phyloP scores from a whole-genome alignment of 371 early-diverging fungal species.

The Circinella umbellata region DNA sequence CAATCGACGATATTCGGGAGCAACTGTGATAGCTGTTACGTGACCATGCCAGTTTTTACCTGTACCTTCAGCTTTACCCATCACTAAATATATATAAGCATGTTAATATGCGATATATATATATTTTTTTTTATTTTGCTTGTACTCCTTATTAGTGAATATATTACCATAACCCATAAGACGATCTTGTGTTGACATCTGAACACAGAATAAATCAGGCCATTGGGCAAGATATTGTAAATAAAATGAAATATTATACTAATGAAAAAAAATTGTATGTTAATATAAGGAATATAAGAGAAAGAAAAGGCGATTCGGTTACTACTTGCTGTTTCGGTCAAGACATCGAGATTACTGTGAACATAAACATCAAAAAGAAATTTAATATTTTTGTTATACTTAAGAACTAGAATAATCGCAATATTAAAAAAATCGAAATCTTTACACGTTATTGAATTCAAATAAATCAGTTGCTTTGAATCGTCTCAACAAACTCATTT shows the following conservation, averaged over 20 bases:
- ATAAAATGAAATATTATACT: constrained; percentile 95
- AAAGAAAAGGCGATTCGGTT: not conserved
- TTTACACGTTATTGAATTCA: constrained; percentile 87
- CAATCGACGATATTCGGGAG: constrained; percentile 93
- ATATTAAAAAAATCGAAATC: no score
- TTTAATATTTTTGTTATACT: no score
- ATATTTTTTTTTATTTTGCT: not conserved
- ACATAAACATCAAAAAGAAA: not conserved
- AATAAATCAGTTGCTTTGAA: constrained; percentile 86
- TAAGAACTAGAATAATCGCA: not conserved
- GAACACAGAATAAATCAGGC: constrained; percentile 92
- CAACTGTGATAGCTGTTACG: constrained; percentile 97
- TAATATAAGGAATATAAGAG: no score
- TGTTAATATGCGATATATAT: no score
- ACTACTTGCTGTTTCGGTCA: constrained; percentile 83
- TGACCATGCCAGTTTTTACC: constrained; percentile 97
- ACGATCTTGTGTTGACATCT: constrained; percentile 73
- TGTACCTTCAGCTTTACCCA: constrained; percentile 97
- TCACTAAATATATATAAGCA: constrained; percentile 57
- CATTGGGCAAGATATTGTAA: constrained; percentile 91
- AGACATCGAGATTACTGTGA: constrained; percentile 81
- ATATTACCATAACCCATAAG: constrained; percentile 88
- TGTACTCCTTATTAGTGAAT: not conserved
- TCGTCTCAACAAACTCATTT: constrained; percentile 53
- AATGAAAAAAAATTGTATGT: not conserved